phyloP scores from a whole-genome alignment of 2,329 filamentous ascomycete genomes.

The Raffaelea ambrosiae region DNA sequence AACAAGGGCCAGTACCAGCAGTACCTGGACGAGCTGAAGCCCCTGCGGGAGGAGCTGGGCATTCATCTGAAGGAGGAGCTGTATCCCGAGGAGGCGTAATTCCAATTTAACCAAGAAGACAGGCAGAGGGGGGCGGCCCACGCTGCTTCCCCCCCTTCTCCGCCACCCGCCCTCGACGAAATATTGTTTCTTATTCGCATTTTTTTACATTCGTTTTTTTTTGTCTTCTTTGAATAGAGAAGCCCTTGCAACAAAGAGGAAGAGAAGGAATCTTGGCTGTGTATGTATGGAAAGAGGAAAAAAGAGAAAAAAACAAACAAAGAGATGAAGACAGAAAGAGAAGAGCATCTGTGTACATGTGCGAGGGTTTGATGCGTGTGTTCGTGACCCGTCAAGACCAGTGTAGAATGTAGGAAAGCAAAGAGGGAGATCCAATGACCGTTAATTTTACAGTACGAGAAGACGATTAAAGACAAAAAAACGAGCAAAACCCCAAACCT shows the following conservation, averaged over 20 bases:
- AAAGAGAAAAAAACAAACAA: background rate
- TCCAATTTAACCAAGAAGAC: background rate
- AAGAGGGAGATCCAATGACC: too few relatives aligned
- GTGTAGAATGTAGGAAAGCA: background rate
- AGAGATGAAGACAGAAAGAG: background rate
- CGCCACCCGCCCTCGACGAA: background rate
- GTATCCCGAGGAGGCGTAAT: slow-evolving; percentile 49
- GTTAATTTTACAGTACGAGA: background rate
- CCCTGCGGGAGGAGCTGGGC: slow-evolving; percentile 87
- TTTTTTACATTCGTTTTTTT: background rate
- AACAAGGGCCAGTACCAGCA: slow-evolving; percentile 96
- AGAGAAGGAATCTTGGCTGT: background rate
- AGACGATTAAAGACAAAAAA: background rate
- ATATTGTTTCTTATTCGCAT: background rate
- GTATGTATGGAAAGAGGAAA: background rate
- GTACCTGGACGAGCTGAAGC: slow-evolving; percentile 89
- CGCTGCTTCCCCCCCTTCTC: background rate
- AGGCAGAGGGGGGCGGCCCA: background rate
- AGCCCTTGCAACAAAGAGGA: background rate
- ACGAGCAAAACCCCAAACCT: background rate
- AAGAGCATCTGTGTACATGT: background rate
- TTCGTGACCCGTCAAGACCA: background rate
- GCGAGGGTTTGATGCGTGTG: too few relatives aligned
- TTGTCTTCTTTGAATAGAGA: background rate
- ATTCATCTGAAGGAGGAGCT: slow-evolving; percentile 86